phyloP scores from a whole-genome alignment of 2,329 filamentous ascomycete genomes.

The Phyllosticta citriasiana region DNA sequence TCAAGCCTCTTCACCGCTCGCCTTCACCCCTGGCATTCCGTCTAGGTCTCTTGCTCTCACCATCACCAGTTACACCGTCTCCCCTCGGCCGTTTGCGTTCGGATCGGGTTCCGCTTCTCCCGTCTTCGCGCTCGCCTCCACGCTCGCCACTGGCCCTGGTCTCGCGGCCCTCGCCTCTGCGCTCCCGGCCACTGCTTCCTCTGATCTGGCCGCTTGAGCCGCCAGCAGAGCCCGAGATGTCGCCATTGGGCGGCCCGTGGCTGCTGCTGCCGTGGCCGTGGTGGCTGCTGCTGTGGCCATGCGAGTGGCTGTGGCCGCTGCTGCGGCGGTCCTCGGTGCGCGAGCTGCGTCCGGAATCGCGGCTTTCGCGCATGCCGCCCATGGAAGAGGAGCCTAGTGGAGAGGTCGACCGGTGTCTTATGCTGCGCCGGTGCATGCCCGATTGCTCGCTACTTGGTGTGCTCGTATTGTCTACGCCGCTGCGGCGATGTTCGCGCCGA shows the following conservation, averaged over 20 bases:
- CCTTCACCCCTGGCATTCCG: not conserved
- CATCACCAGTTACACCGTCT: not conserved
- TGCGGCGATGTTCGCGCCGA: not conserved
- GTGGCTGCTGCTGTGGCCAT: not conserved
- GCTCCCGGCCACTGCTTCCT: not conserved
- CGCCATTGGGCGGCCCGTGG: slow-evolving; percentile 1
- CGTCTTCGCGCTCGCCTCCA: not conserved
- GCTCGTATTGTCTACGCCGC: not conserved
- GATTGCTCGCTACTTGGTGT: not conserved
- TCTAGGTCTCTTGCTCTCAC: not conserved
- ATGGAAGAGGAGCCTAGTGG: not conserved
- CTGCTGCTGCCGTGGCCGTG: not conserved
- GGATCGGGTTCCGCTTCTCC: not conserved
- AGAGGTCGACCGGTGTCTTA: slow-evolving; percentile 3
- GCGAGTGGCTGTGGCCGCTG: not conserved
- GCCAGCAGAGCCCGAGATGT: not conserved
- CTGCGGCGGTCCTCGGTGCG: not conserved
- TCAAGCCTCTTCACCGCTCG: not conserved
- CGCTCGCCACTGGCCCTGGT: not conserved
- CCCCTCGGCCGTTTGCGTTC: slow-evolving; percentile 2
- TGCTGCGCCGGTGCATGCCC: slow-evolving; percentile 1
- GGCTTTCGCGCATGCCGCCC: not conserved
- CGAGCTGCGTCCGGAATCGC: not conserved
- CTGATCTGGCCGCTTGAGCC: not conserved
- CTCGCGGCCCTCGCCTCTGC: not conserved